Conservation (phyloP, 1,284 basidiomycete genomes). For the Malassezia brasiliensis region DNA sequence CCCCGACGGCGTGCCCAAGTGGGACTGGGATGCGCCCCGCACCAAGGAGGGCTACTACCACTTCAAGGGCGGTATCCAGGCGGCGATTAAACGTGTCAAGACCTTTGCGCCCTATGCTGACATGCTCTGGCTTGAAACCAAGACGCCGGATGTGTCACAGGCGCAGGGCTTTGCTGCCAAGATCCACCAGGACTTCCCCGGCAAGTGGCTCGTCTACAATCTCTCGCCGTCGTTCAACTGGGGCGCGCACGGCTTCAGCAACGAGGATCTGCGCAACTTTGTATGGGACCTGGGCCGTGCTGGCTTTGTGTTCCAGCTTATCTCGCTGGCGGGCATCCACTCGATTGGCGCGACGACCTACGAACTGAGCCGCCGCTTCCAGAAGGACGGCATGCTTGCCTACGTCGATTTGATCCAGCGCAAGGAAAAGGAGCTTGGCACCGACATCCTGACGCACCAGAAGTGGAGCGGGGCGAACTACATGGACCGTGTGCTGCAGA, state of each 20-base stretch:
- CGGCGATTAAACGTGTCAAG: conserved; percentile 71
- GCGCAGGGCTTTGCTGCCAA: conserved; percentile 68
- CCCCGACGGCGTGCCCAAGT: conserved; percentile 56
- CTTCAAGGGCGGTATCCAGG: conserved; percentile 70
- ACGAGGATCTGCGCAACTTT: conserved; percentile 51
- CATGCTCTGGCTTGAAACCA: conserved; percentile 64
- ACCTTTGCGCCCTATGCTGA: conserved; percentile 57
- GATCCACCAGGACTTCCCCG: conserved; percentile 64
- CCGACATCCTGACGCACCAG: conserved; percentile 46
- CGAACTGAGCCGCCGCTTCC: conserved; percentile 53
- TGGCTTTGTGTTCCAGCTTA: conserved; percentile 47
- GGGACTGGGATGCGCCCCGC: conserved; percentile 86
- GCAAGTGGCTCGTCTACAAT: conserved; percentile 85
- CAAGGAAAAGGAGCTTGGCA: conserved; percentile 44
- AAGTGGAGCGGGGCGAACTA: conserved; percentile 45
- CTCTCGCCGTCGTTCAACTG: conserved; percentile 89
- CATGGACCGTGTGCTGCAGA: conserved; percentile 43
- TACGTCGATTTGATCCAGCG: conserved; percentile 45
- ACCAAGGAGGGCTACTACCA: conserved; percentile 88
- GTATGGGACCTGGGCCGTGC: conserved; percentile 43
- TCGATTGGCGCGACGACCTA: conserved; percentile 34
- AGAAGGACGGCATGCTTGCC: conserved; percentile 52
- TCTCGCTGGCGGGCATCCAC: conserved; percentile 46
- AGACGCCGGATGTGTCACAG: conserved; percentile 68
- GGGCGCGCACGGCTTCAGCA: conserved; percentile 69